Percentiles rank a stretch among this genome's conserved stretches.
These are phyloP conservation scores for Gremmenia infestans DNA, from an alignment of 2,329 filamentous ascomycete genomes.

Conservation along the genomic window DNA sequence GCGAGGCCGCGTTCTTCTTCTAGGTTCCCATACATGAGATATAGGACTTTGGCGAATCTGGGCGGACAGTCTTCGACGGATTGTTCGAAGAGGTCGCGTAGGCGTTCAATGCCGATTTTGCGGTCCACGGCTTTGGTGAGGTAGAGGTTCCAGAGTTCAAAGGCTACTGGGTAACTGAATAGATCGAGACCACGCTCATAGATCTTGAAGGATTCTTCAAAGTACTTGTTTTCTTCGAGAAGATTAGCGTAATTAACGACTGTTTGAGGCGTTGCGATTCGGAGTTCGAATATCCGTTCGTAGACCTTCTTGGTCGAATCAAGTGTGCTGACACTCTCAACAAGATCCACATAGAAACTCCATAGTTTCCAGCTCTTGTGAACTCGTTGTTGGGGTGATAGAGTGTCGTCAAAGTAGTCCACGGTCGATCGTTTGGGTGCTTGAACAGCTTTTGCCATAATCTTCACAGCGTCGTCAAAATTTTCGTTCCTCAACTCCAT, in stretches of 20 bases:
- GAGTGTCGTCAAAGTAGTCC: conserved; percentile 96
- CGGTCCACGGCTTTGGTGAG: conserved; percentile 95
- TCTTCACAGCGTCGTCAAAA: conserved; percentile 87
- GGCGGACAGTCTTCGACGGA: conserved; percentile 91
- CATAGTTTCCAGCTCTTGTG: conserved; percentile 99
- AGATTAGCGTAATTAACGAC: conserved; percentile 98
- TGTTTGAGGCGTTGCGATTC: conserved; percentile 95
- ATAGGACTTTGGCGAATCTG: conserved; percentile 92
- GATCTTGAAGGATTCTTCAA: conserved; percentile 95
- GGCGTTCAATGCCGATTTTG: conserved; percentile 88
- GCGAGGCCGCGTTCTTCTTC: conserved; percentile 94
- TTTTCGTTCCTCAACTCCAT: conserved; percentile 96
- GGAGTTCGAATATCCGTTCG: conserved; percentile 94
- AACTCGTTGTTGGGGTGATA: conserved; percentile 91
- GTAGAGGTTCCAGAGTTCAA: conserved; percentile 98
- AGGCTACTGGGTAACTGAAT: conserved; percentile 97
- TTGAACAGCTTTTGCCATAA: conserved; percentile 96
- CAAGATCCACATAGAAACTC: conserved; percentile 98
- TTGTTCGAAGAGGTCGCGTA: conserved; percentile 95
- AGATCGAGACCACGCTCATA: conserved; percentile 94
- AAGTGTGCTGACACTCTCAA: conserved; percentile 86
- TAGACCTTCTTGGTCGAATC: conserved; percentile 94
- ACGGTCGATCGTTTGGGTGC: conserved; percentile 96
- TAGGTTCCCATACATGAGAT: conserved; percentile 96
- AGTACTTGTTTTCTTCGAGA: conserved; percentile 90